Evolutionary conservation across 177 flowering plant species (phyloP).

Genomic region (Vitis hybrid): DNA sequence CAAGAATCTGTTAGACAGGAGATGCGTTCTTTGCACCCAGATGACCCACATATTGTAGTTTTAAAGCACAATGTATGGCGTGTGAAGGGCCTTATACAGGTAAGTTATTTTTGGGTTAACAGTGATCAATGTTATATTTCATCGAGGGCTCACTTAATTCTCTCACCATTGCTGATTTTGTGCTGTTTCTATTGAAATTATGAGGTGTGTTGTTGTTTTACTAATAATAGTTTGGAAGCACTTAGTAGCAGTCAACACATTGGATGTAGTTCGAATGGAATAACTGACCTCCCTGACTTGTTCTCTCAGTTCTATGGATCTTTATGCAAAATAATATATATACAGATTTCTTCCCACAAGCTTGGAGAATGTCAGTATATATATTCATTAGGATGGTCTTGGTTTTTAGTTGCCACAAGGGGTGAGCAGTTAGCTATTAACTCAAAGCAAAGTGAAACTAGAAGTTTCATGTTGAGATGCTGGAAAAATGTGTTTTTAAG

Average conservation of each 20-base stretch:
- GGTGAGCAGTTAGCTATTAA: no score
- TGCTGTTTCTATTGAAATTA: background rate
- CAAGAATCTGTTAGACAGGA: conserved; percentile 69
- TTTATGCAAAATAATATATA: background rate
- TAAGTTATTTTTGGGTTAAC: conserved; percentile 11
- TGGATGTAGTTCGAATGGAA: background rate
- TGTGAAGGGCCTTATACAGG: conserved; percentile 73
- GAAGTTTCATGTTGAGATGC: no score
- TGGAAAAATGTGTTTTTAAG: no score
- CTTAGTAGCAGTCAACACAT: background rate
- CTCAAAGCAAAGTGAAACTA: no score
- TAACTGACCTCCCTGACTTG: background rate
- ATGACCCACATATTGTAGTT: conserved; percentile 62
- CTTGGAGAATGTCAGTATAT: no score
- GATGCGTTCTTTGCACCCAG: conserved; percentile 61
- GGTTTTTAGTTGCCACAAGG: no score
- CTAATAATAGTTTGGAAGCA: background rate
- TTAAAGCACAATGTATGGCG: conserved; percentile 74
- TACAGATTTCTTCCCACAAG: no score
- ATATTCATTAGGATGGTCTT: no score
- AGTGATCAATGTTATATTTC: background rate
- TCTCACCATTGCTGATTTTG: background rate
- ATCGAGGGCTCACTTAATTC: background rate
- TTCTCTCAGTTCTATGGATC: background rate
- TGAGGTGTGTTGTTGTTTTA: background rate